Evolutionary conservation across 2,329 filamentous ascomycete species (phyloP), one percentile per base, ranked within the genome.

Genomic region (Fusarium napiforme): DNA sequence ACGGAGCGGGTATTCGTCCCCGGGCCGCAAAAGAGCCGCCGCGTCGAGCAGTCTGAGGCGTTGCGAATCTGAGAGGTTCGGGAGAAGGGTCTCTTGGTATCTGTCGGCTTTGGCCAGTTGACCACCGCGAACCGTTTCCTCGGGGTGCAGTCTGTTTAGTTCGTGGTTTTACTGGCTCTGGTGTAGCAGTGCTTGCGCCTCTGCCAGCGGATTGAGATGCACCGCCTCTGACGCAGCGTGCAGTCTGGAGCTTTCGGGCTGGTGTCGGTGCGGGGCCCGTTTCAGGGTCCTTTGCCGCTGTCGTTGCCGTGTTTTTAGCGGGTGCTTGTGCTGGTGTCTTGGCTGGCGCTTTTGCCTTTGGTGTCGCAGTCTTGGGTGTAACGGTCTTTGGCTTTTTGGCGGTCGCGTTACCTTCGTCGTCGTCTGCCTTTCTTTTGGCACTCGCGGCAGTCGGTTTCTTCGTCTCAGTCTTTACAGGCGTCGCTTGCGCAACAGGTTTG

Each of bases 351-450:
- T 65, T 70, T 16, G 34, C 8, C 18, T 57, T 67, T n/a, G 58
- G 26, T 1, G 34, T 28, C n/a, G n/a, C 12, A 19, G 60, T 18
- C 18, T 58, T 60, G 9, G 57, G 57, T 3, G 36, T 30, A n/a
- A 56, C 23, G 3, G 55, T 19, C 11, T 50, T 72, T 3, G 32
- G 16, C 26, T 66, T 77, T 60, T 78, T 78, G 2, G 62, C 26
- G 18, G 60, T 26, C 18, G 45, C 12, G 12, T 16, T 46, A 4
- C 46, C 28, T 6, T 49, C 30, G 15, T 62, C 63, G 21, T 68
- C 56, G 32, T 58, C 65, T 45, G 50, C 69, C 55, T 76, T 80
- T 71, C 83, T 78, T 72, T 83, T 84, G 26, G 72, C 65, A 14
- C 75, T 70, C 3, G 61, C 32, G 6, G 34, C 50, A 21, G 23